phyloP scores from a whole-genome alignment of 371 early-diverging fungal genomes.

The Circinella umbellata region DNA sequence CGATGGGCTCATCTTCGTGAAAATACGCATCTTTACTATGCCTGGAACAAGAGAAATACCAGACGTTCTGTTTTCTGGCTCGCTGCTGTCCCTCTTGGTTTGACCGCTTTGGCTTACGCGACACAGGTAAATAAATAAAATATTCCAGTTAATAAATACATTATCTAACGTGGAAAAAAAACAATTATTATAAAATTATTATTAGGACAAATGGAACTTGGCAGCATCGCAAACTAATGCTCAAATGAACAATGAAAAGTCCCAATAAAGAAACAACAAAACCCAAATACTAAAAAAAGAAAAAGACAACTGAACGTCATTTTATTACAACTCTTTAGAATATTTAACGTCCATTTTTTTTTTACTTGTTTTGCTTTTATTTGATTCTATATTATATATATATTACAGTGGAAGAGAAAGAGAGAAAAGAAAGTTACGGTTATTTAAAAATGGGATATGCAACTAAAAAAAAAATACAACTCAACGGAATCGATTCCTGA shows the following conservation, averaged over 20 bases:
- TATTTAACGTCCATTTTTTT: too few species aligned
- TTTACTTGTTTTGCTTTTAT: too few species aligned
- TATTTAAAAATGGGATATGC: too few species aligned
- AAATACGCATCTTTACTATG: conserved; percentile 60
- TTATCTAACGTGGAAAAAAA: too few species aligned
- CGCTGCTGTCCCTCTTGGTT: conserved; percentile 57
- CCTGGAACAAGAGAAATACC: conserved; percentile 57
- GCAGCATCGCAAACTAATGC: conserved; percentile 52
- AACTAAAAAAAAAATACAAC: too few species aligned
- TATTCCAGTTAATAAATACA: background rate
- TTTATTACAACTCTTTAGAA: too few species aligned
- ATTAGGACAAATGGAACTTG: conserved; percentile 53
- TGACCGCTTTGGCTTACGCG: conserved; percentile 49
- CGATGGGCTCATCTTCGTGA: conserved; percentile 72
- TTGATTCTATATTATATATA: too few species aligned
- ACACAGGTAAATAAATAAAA: conserved; percentile 50
- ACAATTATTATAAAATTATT: too few species aligned
- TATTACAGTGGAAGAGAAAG: too few species aligned
- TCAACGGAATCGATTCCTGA: too few species aligned
- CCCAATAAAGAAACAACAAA: conserved; percentile 6
- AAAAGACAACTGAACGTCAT: background rate
- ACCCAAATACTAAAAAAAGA: background rate
- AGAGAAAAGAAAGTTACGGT: too few species aligned
- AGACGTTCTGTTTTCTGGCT: conserved; percentile 53
- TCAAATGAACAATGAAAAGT: conserved; percentile 28